Percentiles rank a stretch among this genome's conserved stretches.
phyloP scores from a whole-genome alignment of 177 flowering plant species.

The Vitis hybrid region DNA sequence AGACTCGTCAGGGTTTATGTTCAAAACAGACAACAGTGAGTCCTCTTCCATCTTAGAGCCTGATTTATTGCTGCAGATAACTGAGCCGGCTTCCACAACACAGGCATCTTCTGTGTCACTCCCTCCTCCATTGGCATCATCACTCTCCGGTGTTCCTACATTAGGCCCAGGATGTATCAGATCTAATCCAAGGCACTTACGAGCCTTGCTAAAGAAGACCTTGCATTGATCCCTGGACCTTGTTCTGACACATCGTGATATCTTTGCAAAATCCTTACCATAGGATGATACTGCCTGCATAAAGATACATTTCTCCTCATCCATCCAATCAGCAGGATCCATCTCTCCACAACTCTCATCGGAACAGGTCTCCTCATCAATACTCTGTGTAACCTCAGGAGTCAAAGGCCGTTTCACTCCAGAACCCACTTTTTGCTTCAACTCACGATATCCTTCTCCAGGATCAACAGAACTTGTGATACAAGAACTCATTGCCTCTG shows the following conservation, averaged over 20 bases:
- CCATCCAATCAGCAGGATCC: conserved; percentile 84
- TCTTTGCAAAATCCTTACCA: conserved; percentile 80
- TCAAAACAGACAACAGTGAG: conserved; percentile 27
- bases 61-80: conserved; percentile 42
- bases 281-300: conserved; percentile 66
- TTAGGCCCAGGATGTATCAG: conserved; percentile 35
- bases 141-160: conserved; percentile 38
- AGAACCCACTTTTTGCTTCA: conserved; percentile 46
- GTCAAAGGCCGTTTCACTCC: conserved; percentile 35
- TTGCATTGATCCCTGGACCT: conserved; percentile 82
- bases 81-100: conserved; percentile 56
- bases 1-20: conserved; percentile 23
- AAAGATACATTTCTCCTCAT: conserved; percentile 77
- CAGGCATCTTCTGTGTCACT: conserved; percentile 75
- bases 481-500: conserved; percentile 91
- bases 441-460: conserved; percentile 52
- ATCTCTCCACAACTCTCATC: conserved; percentile 81
- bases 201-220: conserved; percentile 86
- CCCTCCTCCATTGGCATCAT: conserved; percentile 53
- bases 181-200: conserved; percentile 87
- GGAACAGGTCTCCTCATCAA: conserved; percentile 81
- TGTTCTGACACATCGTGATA: conserved; percentile 66
- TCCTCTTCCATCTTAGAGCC: conserved; percentile 50
- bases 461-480: conserved; percentile 75
- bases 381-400: conserved; percentile 58